These are phyloP conservation scores for Phycomyces blakesleeanus DNA, from an alignment of 192 early-diverging fungal species.

Conservation along the genomic window DNA sequence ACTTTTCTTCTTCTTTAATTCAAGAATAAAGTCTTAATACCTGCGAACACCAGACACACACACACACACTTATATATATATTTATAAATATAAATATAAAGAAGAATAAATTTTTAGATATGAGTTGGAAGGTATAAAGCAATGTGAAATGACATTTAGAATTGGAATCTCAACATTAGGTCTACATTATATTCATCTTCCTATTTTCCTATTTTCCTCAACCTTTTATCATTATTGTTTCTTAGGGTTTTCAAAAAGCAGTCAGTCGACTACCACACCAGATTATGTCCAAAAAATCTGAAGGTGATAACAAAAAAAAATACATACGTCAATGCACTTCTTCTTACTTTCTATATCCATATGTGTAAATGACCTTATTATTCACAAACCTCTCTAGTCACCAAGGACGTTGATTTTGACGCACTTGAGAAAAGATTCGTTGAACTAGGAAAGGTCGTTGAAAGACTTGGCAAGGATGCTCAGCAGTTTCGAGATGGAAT, in stretches of 20 bases:
- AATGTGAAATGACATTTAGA: background rate
- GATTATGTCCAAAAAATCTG: conserved; percentile 55
- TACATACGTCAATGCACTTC: background rate
- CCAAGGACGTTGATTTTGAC: conserved; percentile 50
- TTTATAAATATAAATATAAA: too few relatives aligned
- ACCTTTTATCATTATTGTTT: background rate
- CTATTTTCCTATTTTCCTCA: too few relatives aligned
- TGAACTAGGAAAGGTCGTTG: conserved; percentile 48
- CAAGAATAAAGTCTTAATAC: background rate
- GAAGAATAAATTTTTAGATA: too few relatives aligned
- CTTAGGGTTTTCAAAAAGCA: conserved; percentile 59
- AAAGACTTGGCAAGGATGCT: conserved; percentile 60
- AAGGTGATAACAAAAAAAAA: conserved; percentile 8
- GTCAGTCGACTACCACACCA: conserved; percentile 76
- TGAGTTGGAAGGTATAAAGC: conserved; percentile 27
- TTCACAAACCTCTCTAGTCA: conserved; percentile 38
- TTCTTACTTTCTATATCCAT: background rate
- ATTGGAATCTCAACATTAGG: background rate
- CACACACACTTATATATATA: too few relatives aligned
- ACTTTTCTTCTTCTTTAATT: too few relatives aligned
- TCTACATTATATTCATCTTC: too few relatives aligned
- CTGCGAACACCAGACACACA: too few relatives aligned
- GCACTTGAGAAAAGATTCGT: conserved; percentile 62
- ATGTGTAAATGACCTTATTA: background rate
- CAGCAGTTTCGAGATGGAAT: conserved; percentile 64